These are phyloP conservation scores for Penicillium aurantiogriseum DNA, from an alignment of 2,329 filamentous ascomycete genomes.

Conservation along the genomic window DNA sequence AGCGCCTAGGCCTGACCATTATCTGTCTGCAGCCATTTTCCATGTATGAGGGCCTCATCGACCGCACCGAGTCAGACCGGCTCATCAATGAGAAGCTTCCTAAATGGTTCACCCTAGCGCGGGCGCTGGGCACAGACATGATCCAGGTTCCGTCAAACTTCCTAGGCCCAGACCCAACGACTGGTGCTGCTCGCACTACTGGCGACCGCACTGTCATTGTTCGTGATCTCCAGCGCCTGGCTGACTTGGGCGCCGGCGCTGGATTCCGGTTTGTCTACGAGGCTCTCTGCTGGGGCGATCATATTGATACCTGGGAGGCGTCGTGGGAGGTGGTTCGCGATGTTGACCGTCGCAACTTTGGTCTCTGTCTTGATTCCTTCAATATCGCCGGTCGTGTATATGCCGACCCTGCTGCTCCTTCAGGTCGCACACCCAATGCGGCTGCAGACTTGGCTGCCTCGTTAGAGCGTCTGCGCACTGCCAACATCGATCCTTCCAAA, in stretches of 20 bases:
- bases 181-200: conserved; percentile 44
- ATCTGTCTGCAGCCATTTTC: conserved; percentile 71
- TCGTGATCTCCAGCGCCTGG: conserved; percentile 48
- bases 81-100: conserved; percentile 61
- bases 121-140: conserved; percentile 64
- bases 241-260: conserved; percentile 60
- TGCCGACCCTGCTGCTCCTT: conserved; percentile 60
- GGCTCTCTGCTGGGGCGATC: conserved; percentile 68
- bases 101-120: conserved; percentile 67
- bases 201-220: conserved; percentile 24
- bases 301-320: conserved; percentile 67
- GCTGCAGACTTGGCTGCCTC: conserved; percentile 58
- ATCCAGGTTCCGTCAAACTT: conserved; percentile 75
- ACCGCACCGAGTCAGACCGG: conserved; percentile 57
- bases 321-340: conserved; percentile 67
- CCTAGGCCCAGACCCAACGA: conserved; percentile 42
- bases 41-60: conserved; percentile 71
- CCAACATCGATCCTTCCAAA: conserved; percentile 58
- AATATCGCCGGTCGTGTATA: conserved; percentile 73
- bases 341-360: conserved; percentile 72
- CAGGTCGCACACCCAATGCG: conserved; percentile 50
- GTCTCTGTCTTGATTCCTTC: conserved; percentile 74
- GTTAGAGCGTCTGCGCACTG: conserved; percentile 53
- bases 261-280: conserved; percentile 62
- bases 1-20: conserved; percentile 31